Evolutionary conservation across 164 flowering plant genomes (phyloP).

Genomic region (Sedum album): DNA sequence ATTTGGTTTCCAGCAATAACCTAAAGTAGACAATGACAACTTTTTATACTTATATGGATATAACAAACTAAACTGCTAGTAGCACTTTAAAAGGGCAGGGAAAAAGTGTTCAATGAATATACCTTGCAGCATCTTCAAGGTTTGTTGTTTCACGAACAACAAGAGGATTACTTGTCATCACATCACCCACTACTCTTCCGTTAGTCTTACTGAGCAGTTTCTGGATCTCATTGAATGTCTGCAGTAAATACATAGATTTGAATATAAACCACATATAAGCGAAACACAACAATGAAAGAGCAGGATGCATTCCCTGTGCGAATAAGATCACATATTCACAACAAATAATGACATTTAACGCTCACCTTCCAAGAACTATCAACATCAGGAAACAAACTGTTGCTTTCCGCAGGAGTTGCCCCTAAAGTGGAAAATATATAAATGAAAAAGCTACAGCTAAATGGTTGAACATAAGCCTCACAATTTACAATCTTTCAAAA

Average conservation of each 20-base stretch:
- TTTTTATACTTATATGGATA: background rate
- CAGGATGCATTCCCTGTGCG: no score
- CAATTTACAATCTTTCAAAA: background rate
- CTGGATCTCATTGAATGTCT: slow-evolving; percentile 53
- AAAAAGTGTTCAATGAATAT: slow-evolving; percentile 7
- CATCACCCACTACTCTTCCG: slow-evolving; percentile 53
- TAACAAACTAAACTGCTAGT: background rate
- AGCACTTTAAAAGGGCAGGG: background rate
- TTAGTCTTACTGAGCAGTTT: slow-evolving; percentile 41
- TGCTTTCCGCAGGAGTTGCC: slow-evolving; percentile 25
- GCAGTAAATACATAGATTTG: slow-evolving; percentile 11
- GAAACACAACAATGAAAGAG: background rate
- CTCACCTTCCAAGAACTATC: slow-evolving; percentile 56
- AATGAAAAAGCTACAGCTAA: background rate
- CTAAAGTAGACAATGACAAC: slow-evolving; percentile 16
- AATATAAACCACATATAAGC: no score
- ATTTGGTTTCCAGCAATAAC: slow-evolving; percentile 52
- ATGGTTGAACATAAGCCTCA: background rate
- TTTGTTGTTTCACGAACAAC: slow-evolving; percentile 51
- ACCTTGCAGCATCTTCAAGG: slow-evolving; percentile 65
- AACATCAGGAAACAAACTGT: slow-evolving; percentile 41
- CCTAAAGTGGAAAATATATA: background rate
- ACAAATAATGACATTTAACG: background rate
- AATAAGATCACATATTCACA: no score
- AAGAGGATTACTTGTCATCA: slow-evolving; percentile 56